A percentile compares a stretch with the other conserved stretches of the same genome.
phyloP scores from a whole-genome alignment of 306 rosid genomes.

The Dalbergia cochinchinensis region DNA sequence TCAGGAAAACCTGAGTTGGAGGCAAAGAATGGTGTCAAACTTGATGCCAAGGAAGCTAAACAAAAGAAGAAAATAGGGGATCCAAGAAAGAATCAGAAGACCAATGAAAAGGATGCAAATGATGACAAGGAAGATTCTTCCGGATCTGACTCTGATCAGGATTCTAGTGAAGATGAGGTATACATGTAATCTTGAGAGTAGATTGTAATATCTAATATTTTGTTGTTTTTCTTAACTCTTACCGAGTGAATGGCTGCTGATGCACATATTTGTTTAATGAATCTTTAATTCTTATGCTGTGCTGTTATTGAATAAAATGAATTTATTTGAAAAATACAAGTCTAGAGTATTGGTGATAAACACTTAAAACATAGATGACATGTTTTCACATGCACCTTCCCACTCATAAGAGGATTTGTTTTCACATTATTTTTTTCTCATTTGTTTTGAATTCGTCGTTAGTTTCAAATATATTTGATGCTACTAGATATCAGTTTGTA shows the following conservation, averaged over 20 bases:
- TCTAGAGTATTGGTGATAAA: background rate
- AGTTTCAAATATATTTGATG: too few species aligned
- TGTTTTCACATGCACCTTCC: too few species aligned
- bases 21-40: conserved; percentile 41
- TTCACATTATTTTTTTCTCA: too few species aligned
- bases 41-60: conserved; percentile 39
- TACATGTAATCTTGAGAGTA: conserved; percentile 26
- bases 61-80: conserved; percentile 50
- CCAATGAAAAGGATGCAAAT: conserved; percentile 32
- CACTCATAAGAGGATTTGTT: too few species aligned
- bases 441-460: too few species aligned
- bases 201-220: conserved; percentile 19
- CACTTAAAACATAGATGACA: too few species aligned
- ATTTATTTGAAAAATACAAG: conserved; percentile 20
- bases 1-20: conserved; percentile 43
- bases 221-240: background rate
- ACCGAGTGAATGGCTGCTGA: conserved; percentile 6
- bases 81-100: conserved; percentile 49
- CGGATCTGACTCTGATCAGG: conserved; percentile 52
- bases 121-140: conserved; percentile 47
- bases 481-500: conserved; percentile 19
- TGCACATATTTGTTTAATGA: conserved; percentile 12
- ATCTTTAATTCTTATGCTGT: background rate
- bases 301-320: conserved; percentile 14
- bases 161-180: conserved; percentile 53